phyloP scores from a whole-genome alignment of 2,329 filamentous ascomycete species.

The Ascochyta koolunga region DNA sequence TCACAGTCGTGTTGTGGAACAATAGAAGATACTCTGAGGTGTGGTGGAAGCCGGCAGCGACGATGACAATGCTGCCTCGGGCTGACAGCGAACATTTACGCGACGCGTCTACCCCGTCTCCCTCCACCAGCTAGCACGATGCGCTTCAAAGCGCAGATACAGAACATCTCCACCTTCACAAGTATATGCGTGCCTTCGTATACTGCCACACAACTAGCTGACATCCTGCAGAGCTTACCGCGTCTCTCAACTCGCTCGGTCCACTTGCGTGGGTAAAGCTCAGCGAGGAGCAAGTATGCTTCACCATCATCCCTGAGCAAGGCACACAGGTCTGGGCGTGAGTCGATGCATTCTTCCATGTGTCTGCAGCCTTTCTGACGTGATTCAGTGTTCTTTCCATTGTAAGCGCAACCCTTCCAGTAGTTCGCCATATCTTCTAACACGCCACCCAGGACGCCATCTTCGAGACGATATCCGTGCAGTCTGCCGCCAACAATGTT shows the following conservation, averaged over 20 bases:
- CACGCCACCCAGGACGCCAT: constrained; percentile 71
- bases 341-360: constrained; percentile 47
- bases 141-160: constrained; percentile 61
- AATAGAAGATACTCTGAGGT: not conserved
- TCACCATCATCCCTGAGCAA: constrained; percentile 93
- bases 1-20: not conserved
- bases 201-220: not conserved
- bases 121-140: constrained; percentile 42
- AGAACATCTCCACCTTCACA: constrained; percentile 59
- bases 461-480: constrained; percentile 85
- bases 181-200: constrained; percentile 47
- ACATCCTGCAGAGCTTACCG: constrained; percentile 60
- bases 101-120: constrained; percentile 11
- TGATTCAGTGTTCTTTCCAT: constrained; percentile 49
- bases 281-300: constrained; percentile 84
- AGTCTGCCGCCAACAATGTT: constrained; percentile 85
- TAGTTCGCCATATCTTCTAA: constrained; percentile 20
- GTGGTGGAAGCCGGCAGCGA: not conserved
- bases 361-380: constrained; percentile 25
- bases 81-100: constrained; percentile 10
- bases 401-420: constrained; percentile 44
- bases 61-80: constrained; percentile 18
- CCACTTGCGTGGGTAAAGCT: constrained; percentile 91
- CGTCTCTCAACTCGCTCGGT: constrained; percentile 69
- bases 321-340: constrained; percentile 97